Percentiles rank a stretch among this genome's conserved stretches.
Conservation (phyloP, 2,329 filamentous ascomycete genomes). For the Huntiella moniliformis region DNA sequence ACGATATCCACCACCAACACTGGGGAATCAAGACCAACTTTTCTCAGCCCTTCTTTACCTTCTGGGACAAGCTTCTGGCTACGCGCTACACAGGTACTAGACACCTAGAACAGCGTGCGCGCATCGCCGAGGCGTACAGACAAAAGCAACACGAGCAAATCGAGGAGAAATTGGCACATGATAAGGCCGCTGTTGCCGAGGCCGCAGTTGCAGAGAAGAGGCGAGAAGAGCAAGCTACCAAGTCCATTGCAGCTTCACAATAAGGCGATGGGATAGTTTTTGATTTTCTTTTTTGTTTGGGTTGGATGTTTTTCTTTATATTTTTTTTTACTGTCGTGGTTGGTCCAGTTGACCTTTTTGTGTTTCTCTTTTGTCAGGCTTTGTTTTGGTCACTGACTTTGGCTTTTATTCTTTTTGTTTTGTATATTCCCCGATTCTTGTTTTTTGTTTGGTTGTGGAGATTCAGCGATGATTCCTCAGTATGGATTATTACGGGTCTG, state of each 20-base stretch:
- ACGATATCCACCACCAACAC: slow-evolving; percentile 96
- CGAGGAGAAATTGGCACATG: slow-evolving; percentile 2
- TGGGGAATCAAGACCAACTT: slow-evolving; percentile 98
- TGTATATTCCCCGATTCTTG: slow-evolving; percentile 1
- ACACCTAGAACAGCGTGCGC: slow-evolving; percentile 14
- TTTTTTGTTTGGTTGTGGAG: neutral
- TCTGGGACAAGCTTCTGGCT: slow-evolving; percentile 71
- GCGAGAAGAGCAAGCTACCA: slow-evolving; percentile 1
- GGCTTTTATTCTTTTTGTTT: neutral
- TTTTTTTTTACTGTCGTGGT: slow-evolving; percentile 6
- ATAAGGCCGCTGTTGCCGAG: neutral
- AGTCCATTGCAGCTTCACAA: no score
- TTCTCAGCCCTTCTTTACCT: slow-evolving; percentile 81
- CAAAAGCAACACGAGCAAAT: slow-evolving; percentile 1
- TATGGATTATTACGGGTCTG: neutral
- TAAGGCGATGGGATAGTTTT: neutral
- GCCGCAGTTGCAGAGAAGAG: neutral
- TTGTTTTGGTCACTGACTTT: neutral
- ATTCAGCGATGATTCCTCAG: neutral
- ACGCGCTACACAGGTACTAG: slow-evolving; percentile 64
- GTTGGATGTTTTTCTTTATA: neutral
- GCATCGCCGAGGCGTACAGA: slow-evolving; percentile 1
- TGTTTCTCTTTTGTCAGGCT: neutral
- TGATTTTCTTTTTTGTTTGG: neutral
- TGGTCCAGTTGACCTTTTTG: neutral